Percentiles rank a stretch among this genome's conserved stretches.
Conservation (phyloP, 2,329 filamentous ascomycete species). For the Pestalotiopsis sp. region DNA sequence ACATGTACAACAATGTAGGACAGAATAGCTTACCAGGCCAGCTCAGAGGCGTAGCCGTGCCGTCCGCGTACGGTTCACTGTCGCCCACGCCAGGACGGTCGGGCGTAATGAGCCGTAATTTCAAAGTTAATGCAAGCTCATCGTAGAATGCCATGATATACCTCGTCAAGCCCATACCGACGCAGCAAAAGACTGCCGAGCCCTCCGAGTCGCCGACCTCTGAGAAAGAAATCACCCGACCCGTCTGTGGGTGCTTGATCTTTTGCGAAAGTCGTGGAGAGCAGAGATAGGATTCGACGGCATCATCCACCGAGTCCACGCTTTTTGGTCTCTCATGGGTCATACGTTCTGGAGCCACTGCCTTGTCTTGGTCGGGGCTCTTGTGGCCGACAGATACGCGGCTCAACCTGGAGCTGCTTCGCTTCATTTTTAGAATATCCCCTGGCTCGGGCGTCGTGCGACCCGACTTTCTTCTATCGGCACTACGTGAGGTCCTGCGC, state of each 20-base stretch:
- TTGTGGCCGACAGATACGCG: slow-evolving; percentile 53
- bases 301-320: slow-evolving; percentile 84
- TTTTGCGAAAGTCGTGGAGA: slow-evolving; percentile 86
- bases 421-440: slow-evolving; percentile 50
- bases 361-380: slow-evolving; percentile 33
- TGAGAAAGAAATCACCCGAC: slow-evolving; percentile 89
- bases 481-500: slow-evolving; percentile 51
- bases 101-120: slow-evolving; percentile 87
- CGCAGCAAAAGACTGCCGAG: slow-evolving; percentile 92
- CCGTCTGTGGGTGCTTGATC: slow-evolving; percentile 82
- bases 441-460: slow-evolving; percentile 50
- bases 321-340: slow-evolving; percentile 76
- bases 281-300: slow-evolving; percentile 82
- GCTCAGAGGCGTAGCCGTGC: slow-evolving; percentile 81
- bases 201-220: slow-evolving; percentile 94
- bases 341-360: slow-evolving; percentile 41
- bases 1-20: background rate
- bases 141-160: slow-evolving; percentile 98
- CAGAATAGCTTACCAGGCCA: slow-evolving; percentile 76
- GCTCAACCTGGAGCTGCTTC: slow-evolving; percentile 61
- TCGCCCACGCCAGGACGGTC: slow-evolving; percentile 93
- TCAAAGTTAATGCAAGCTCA: slow-evolving; percentile 86
- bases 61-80: slow-evolving; percentile 82
- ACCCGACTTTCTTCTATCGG: slow-evolving; percentile 48
- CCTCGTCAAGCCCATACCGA: slow-evolving; percentile 95